Evolutionary conservation across 352 stramenopile genomes (phyloP), one percentile per base, ranked within the genome.

Genomic region (Phytophthora podocarpi): DNA sequence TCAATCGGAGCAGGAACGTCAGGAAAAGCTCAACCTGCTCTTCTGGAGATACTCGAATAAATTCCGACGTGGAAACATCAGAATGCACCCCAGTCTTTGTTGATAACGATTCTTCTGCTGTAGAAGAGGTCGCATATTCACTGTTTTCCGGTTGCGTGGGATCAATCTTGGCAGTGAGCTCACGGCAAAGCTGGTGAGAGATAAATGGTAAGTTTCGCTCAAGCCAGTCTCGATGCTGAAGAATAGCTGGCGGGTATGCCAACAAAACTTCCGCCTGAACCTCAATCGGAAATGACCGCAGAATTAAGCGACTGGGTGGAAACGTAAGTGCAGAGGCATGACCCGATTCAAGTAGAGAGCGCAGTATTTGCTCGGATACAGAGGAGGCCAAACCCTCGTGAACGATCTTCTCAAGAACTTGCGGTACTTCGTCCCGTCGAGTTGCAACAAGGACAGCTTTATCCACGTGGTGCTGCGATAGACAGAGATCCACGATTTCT

Each of bases 11-110:
- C 15, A 95, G 43, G 2, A 92, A 35, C 7, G 83, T 89, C 2
- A 95, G 67, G 32, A 88, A 95, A 0, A 95, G 73, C 66, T 95
- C 87, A 0, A 91, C 71, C 5, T 75, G 78, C 46, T 95, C 84
- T 49, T 89, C 82, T 23, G 69, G 32, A 0, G 61, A 48, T 10
- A 56, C 45, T 0, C 8, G 36, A 43, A 91, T 76, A 4, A 64
- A 67, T 48, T 92, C 82, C 0, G 78, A 90, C 23, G 62, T 70
- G 0, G 72, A 67, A 5, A 90, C 74, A 48, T 77, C 64, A 35
- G 64, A 57, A 42, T 66, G 50, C 21, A 51, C n/a, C n/a, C 26
- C 41, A 31, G 49, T 1, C 27, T 60, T 70, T 13, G n/a, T 49
- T 39, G 50, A 24, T 15, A 24, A 46, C 8, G 34, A 40, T n/a